phyloP scores from a whole-genome alignment of 169 alveolate genomes.

The Haemoproteus tartakovskyi region DNA sequence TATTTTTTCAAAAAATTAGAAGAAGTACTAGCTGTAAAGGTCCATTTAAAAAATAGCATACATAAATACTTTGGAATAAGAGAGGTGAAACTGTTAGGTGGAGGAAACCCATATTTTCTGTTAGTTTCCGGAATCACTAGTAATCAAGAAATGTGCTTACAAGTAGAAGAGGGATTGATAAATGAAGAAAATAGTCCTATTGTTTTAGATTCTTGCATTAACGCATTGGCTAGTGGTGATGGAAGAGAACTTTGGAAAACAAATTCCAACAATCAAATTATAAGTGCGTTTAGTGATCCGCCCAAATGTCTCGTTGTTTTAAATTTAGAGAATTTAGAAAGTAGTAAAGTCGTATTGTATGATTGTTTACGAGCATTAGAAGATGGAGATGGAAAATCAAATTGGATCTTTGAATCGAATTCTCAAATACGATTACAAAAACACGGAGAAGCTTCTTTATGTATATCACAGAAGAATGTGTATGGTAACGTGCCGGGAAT shows the following conservation, averaged over 20 bases:
- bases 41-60: conserved; percentile 80
- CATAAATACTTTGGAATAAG: conserved; percentile 87
- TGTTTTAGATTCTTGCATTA: conserved; percentile 77
- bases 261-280: conserved; percentile 74
- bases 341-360: conserved; percentile 66
- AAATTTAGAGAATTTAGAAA: conserved; percentile 46
- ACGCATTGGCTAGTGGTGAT: conserved; percentile 78
- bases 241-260: conserved; percentile 79
- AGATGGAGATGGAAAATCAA: conserved; percentile 80
- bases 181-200: conserved; percentile 78
- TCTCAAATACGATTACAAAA: conserved; percentile 80
- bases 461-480: conserved; percentile 80
- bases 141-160: conserved; percentile 86
- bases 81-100: conserved; percentile 83
- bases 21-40: conserved; percentile 73
- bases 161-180: conserved; percentile 81
- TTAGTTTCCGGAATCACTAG: conserved; percentile 85
- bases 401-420: conserved; percentile 84
- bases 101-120: conserved; percentile 85
- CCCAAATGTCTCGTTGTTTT: conserved; percentile 36
- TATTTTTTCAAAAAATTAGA: conserved; percentile 21
- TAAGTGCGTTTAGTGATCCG: conserved; percentile 66
- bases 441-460: conserved; percentile 75
- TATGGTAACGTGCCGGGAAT: conserved; percentile 80
- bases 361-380: conserved; percentile 80